These are phyloP conservation scores for Xylaria sp. DNA, from an alignment of 495 filamentous ascomycete genomes.

Conservation along the genomic window DNA sequence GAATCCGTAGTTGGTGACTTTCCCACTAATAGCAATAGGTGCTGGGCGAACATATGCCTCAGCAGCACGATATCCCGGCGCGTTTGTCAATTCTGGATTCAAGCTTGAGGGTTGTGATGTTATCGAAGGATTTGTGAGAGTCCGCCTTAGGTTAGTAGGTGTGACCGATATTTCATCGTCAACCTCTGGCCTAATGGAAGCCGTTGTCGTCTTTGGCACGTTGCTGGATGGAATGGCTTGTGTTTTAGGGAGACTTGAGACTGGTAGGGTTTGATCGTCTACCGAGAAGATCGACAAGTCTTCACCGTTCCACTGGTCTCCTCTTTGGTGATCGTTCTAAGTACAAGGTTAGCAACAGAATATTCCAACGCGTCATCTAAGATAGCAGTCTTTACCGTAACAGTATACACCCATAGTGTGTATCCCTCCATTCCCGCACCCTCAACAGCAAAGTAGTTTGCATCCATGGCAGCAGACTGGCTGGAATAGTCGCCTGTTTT, in stretches of 20 bases:
- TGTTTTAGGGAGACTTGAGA: conserved; percentile 51
- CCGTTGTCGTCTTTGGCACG: conserved; percentile 38
- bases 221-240: conserved; percentile 46
- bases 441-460: conserved; percentile 93
- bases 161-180: conserved; percentile 64
- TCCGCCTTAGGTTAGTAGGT: conserved; percentile 74
- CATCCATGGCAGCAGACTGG: conserved; percentile 93
- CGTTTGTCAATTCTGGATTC: conserved; percentile 59
- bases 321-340: conserved; percentile 85
- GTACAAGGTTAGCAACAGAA: conserved; percentile 21
- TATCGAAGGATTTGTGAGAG: conserved; percentile 75
- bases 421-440: conserved; percentile 81
- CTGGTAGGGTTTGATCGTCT: conserved; percentile 77
- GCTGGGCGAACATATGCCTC: conserved; percentile 91
- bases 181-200: conserved; percentile 49
- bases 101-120: conserved; percentile 61
- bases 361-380: background rate
- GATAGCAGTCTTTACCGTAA: conserved; percentile 57
- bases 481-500: conserved; percentile 95
- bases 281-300: conserved; percentile 88
- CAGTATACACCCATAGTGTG: conserved; percentile 86
- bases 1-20: conserved; percentile 72
- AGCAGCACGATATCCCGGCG: conserved; percentile 82
- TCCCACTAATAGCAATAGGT: conserved; percentile 76
- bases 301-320: conserved; percentile 97